These are phyloP conservation scores for Alternaria sp. DNA, from an alignment of 2,329 filamentous ascomycete genomes.

Conservation along the genomic window DNA sequence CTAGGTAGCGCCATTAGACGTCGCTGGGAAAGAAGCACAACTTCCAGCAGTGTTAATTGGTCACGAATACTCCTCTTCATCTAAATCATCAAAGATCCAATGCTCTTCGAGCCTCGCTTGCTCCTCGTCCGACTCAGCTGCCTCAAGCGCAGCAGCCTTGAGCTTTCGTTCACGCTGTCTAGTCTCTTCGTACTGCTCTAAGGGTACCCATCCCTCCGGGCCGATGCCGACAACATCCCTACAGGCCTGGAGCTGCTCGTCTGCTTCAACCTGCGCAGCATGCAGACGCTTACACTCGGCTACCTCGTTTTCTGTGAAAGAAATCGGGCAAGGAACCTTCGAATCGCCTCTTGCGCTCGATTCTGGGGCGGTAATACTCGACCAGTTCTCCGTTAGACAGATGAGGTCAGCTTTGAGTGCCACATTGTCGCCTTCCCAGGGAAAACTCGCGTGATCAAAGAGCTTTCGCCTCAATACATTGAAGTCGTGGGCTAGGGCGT, in stretches of 20 bases:
- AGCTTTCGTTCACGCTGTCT: conserved; percentile 17
- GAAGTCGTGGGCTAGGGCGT: conserved; percentile 28
- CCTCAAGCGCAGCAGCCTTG: conserved; percentile 32
- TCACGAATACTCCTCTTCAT: conserved; percentile 37
- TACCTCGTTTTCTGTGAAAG: conserved; percentile 27
- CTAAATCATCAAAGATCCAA: conserved; percentile 42
- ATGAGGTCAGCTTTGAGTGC: conserved; percentile 37
- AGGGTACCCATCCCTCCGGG: conserved; percentile 35
- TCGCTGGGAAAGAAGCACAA: not conserved
- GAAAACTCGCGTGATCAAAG: conserved; percentile 31
- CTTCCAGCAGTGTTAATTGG: not conserved
- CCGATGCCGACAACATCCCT: conserved; percentile 34
- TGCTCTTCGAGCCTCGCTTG: conserved; percentile 22
- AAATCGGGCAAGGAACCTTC: conserved; percentile 27
- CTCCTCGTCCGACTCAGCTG: conserved; percentile 30
- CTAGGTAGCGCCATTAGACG: too few species aligned
- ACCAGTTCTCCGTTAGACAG: conserved; percentile 28
- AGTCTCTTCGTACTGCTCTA: conserved; percentile 30
- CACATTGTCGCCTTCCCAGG: conserved; percentile 41
- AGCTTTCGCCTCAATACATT: conserved; percentile 32
- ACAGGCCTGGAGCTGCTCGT: conserved; percentile 30
- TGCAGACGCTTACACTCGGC: conserved; percentile 26
- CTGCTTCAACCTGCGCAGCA: conserved; percentile 28
- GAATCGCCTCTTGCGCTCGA: conserved; percentile 6
- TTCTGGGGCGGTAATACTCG: conserved; percentile 7